Base-by-base conservation (phyloP, 495 filamentous ascomycete species). In the Penicillium herquei region DNA sequence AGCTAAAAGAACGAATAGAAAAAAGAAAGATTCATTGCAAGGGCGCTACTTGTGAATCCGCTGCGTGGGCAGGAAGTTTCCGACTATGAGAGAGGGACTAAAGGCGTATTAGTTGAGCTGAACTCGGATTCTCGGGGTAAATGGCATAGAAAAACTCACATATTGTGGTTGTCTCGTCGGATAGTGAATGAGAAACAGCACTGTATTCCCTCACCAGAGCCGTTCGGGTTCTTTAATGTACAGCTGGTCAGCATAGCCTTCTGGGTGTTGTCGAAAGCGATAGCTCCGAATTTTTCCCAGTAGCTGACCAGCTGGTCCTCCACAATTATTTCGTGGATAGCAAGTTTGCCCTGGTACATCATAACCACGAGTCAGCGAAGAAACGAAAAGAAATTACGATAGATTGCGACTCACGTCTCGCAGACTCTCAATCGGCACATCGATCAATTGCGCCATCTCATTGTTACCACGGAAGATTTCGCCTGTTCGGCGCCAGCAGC, bases 131-230 rank as follows among this genome's bases (percentile, higher is more conserved):
- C 8, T 37, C 12, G 34, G 2, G 43, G 6, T 7, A 46, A 8
- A 8, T 40, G 26, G 5, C 1, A 33, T 16, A 10, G 26, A 11
- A 33, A 7, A 32, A 83, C 91, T 82, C 78, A 96, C 94, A 99
- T 95, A 68, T 97, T 93, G 70, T 98, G 89, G 54, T 87, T 88
- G 74, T 99, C 94, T 68, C 92, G 84, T 59, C 89, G 82, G 52
- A 99, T 96, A 40, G 92, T 93, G 63, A 99, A 97, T 0, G 94
- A 97, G 67, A 99, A 99, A 66, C 95, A 98, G 70, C 94, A 99
- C 58, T 86, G 87, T 43, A 96, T 88, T 18, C 87, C 84, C 16
- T 87, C 86, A 47, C 86, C 80, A 47, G 84, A 56, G 81, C 84
- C 31, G 57, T 89, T 83, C 10, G 92, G 94, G 61, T 86, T 93